A percentile compares a stretch with the other conserved stretches of the same genome.
phyloP scores from a whole-genome alignment of 2,329 filamentous ascomycete genomes.

The Cyphellophora europaea region DNA sequence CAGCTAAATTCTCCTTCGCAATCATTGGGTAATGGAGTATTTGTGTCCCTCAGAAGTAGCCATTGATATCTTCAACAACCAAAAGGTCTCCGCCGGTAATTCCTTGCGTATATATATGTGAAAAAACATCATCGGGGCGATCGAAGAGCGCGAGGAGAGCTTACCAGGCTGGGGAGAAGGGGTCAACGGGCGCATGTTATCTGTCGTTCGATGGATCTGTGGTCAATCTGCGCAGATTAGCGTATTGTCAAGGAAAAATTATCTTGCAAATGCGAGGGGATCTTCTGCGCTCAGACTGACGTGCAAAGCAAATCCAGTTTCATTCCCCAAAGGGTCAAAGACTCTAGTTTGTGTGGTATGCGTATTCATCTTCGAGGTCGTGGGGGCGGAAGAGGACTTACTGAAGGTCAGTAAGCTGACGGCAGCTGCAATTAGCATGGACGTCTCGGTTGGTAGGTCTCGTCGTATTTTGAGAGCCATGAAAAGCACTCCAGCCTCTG shows the following conservation, averaged over 20 bases:
- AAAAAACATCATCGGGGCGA: slow-evolving; percentile 56
- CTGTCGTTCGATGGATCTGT: no score
- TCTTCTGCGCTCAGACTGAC: slow-evolving; percentile 98
- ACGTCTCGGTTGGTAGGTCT: not conserved
- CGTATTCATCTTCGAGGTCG: slow-evolving; percentile 13
- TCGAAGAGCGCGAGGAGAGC: no score
- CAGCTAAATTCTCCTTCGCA: no score
- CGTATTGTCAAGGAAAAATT: no score
- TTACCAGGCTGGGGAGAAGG: no score
- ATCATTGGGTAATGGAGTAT: no score
- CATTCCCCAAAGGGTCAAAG: slow-evolving; percentile 80
- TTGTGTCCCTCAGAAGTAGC: slow-evolving; percentile 73
- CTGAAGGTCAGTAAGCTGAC: not conserved
- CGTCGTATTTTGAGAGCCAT: no score
- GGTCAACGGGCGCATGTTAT: no score
- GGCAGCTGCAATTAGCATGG: not conserved
- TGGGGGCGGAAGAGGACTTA: not conserved
- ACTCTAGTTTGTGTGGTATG: slow-evolving; percentile 67
- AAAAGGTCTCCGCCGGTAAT: slow-evolving; percentile 80
- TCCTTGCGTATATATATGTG: slow-evolving; percentile 67
- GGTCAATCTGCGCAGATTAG: no score
- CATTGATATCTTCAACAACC: slow-evolving; percentile 70
- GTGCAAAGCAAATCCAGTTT: slow-evolving; percentile 71
- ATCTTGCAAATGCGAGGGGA: no score
- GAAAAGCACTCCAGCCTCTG: no score